Percentiles rank a stretch among this genome's conserved stretches.
phyloP scores from a whole-genome alignment of 2,329 filamentous ascomycete genomes.

The Penicillium verrucosum region DNA sequence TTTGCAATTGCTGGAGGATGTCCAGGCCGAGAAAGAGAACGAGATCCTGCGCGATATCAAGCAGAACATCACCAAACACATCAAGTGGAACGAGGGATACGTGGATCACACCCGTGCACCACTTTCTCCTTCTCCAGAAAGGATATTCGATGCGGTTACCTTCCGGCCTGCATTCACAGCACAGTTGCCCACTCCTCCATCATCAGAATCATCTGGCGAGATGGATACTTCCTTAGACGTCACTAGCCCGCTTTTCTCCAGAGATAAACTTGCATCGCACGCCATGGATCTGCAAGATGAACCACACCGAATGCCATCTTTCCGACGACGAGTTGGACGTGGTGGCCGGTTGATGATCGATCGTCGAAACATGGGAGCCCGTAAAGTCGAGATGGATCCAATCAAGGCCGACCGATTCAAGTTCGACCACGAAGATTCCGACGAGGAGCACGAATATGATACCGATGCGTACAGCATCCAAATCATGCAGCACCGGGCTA shows the following conservation, averaged over 20 bases:
- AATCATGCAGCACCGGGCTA: conserved; percentile 56
- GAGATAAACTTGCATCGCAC: conserved; percentile 41
- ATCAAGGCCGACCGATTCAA: conserved; percentile 70
- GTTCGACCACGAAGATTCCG: conserved; percentile 80
- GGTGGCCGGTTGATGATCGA: conserved; percentile 86
- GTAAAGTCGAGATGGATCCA: conserved; percentile 47
- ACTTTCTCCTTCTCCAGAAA: conserved; percentile 71
- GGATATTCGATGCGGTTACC: conserved; percentile 54
- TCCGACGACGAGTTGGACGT: conserved; percentile 79
- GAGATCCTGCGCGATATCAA: conserved; percentile 79
- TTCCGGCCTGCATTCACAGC: conserved; percentile 68
- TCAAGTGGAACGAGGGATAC: conserved; percentile 86
- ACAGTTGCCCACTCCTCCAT: conserved; percentile 56
- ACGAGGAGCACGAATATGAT: conserved; percentile 70
- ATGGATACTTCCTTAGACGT: conserved; percentile 39
- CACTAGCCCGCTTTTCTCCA: conserved; percentile 30
- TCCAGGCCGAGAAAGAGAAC: conserved; percentile 76
- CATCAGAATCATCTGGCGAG: conserved; percentile 48
- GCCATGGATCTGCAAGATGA: conserved; percentile 45
- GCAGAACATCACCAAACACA: conserved; percentile 80
- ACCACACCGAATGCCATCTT: conserved; percentile 57
- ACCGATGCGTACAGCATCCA: conserved; percentile 65
- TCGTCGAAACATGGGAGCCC: conserved; percentile 65
- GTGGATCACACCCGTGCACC: conserved; percentile 84
- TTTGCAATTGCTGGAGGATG: conserved; percentile 70